Conservation (phyloP, 176 grass and related monocot species). For the Luzula sylvatica region DNA sequence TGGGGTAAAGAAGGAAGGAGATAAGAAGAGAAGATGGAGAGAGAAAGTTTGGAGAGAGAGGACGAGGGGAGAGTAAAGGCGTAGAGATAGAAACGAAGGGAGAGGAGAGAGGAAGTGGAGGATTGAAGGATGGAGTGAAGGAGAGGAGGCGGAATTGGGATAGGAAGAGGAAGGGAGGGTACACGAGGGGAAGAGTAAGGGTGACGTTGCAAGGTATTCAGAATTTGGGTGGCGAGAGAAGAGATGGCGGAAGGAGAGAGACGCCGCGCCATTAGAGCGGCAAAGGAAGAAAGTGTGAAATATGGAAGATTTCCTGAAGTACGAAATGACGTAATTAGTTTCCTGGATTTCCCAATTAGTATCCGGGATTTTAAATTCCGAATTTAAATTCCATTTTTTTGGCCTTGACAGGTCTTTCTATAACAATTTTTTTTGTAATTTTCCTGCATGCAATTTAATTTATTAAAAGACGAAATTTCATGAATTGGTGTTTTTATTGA, state of each 20-base stretch:
- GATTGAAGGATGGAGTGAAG: slow-evolving; percentile 34
- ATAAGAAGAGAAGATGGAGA: slow-evolving; percentile 34
- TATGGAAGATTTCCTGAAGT: too few species aligned
- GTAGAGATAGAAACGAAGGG: slow-evolving; percentile 37
- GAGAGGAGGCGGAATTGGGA: slow-evolving; percentile 23
- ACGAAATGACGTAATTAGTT: too few species aligned
- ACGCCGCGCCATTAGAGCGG: slow-evolving; percentile 26
- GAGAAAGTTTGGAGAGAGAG: slow-evolving; percentile 23
- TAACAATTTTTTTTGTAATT: too few species aligned
- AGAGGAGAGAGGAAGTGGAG: slow-evolving; percentile 32
- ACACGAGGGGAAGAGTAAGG: slow-evolving; percentile 37
- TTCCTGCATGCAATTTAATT: too few species aligned
- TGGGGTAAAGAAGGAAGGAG: slow-evolving; percentile 29
- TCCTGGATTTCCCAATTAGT: too few species aligned
- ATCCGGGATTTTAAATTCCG: too few species aligned
- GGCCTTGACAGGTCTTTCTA: too few species aligned
- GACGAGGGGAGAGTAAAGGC: slow-evolving; percentile 20
- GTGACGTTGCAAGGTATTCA: slow-evolving; percentile 23
- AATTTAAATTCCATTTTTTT: too few species aligned
- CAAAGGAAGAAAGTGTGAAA: slow-evolving; percentile 27
- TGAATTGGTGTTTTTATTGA: too few species aligned
- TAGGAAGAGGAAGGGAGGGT: slow-evolving; percentile 27
- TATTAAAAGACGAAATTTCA: too few species aligned
- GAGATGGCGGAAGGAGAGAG: slow-evolving; percentile 25
- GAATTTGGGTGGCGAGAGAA: slow-evolving; percentile 23